Conservation (phyloP, 169 alveolate species). For the Neospora caninum region DNA sequence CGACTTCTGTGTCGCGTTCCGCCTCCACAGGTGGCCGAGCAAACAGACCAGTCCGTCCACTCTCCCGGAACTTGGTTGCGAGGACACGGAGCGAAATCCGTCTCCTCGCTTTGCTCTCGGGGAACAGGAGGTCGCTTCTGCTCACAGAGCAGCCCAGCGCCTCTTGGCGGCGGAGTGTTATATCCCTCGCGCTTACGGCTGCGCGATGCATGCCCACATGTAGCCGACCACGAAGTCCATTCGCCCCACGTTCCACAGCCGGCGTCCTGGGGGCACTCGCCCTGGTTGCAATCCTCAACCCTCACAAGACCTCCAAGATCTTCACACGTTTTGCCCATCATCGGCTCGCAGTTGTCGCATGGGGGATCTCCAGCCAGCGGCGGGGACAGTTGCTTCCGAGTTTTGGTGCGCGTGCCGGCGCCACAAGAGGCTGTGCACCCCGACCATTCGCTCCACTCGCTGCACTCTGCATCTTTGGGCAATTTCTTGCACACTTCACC, state of each 20-base stretch:
- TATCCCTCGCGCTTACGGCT: constrained; percentile 24
- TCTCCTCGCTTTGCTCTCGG: constrained; percentile 19
- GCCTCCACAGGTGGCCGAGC: constrained; percentile 76
- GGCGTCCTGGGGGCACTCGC: constrained; percentile 54
- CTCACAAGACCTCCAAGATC: constrained; percentile 40
- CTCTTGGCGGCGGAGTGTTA: constrained; percentile 58
- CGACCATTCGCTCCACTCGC: constrained; percentile 74
- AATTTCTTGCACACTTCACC: constrained; percentile 58
- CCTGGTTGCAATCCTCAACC: constrained; percentile 41
- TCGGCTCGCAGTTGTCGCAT: constrained; percentile 46
- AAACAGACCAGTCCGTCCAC: constrained; percentile 75
- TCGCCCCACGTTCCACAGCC: constrained; percentile 53
- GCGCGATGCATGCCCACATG: constrained; percentile 59
- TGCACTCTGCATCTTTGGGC: constrained; percentile 67
- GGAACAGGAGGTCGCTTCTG: constrained; percentile 54
- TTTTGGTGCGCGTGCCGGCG: constrained; percentile 65
- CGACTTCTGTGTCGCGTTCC: constrained; percentile 69
- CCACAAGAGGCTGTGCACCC: constrained; percentile 75
- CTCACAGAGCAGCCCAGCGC: constrained; percentile 58
- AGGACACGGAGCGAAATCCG: constrained; percentile 48
- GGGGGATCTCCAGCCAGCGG: constrained; percentile 59
- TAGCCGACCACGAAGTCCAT: constrained; percentile 54
- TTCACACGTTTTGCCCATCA: constrained; percentile 50
- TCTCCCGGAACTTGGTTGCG: constrained; percentile 52
- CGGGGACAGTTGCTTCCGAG: constrained; percentile 51